phyloP scores from a whole-genome alignment of 352 stramenopile genomes.

The Phytophthora pinifolia region DNA sequence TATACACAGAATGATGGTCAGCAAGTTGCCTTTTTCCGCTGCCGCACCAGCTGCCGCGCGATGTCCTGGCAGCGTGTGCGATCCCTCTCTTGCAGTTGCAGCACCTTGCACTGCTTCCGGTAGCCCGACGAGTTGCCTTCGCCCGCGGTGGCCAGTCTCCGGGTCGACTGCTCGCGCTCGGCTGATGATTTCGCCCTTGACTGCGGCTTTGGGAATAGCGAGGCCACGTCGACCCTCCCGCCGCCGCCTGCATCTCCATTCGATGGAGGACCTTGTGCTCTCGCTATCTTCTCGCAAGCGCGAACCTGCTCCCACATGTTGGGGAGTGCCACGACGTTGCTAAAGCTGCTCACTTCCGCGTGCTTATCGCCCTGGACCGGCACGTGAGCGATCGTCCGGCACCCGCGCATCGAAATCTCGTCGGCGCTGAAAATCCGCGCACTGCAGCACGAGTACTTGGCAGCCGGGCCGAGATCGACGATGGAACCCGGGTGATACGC shows the following conservation, averaged over 20 bases:
- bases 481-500: conserved; percentile 50
- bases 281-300: conserved; percentile 23
- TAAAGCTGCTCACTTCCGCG: conserved; percentile 15
- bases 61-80: conserved; percentile 51
- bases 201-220: conserved; percentile 23
- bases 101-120: conserved; percentile 46
- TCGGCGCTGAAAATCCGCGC: conserved; percentile 48
- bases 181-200: background rate
- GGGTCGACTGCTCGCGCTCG: conserved; percentile 17
- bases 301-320: conserved; percentile 44
- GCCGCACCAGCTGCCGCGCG: conserved; percentile 39
- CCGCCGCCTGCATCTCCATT: conserved; percentile 11
- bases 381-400: conserved; percentile 43
- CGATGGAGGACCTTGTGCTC: conserved; percentile 11
- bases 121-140: conserved; percentile 24
- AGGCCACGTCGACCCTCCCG: conserved; percentile 21
- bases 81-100: conserved; percentile 73
- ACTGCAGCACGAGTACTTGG: conserved; percentile 58
- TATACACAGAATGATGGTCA: conserved; percentile 20
- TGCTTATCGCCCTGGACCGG: conserved; percentile 15
- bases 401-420: conserved; percentile 44
- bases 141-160: conserved; percentile 2
- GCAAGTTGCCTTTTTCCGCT: conserved; percentile 49
- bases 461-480: conserved; percentile 33
- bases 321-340: conserved; percentile 29